Conservation (phyloP, 2,329 filamentous ascomycete genomes). For the Akanthomyces uredinophilus region DNA sequence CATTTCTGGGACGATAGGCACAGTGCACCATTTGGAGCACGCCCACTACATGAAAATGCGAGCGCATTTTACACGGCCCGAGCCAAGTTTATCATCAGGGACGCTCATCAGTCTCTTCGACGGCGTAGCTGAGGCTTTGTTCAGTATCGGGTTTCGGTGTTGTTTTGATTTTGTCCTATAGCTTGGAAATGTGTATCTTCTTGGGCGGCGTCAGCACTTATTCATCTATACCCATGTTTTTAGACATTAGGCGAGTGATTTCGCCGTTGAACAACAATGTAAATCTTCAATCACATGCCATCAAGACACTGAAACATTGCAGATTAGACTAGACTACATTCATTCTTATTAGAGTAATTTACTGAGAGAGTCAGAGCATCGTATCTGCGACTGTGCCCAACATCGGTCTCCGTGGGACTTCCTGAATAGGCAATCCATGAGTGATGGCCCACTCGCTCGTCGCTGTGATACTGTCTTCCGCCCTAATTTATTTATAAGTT, state of each 20-base stretch:
- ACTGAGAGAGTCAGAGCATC: not conserved
- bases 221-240: not conserved
- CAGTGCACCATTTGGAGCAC: not conserved
- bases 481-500: not conserved
- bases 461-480: too few species aligned
- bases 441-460: not conserved
- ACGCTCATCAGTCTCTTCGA: not conserved
- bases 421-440: constrained; percentile 7
- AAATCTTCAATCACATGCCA: not conserved
- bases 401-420: not conserved
- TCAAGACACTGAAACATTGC: too few species aligned
- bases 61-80: not conserved
- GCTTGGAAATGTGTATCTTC: not conserved
- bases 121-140: not conserved
- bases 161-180: not conserved
- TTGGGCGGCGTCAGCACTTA: not conserved
- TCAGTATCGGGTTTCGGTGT: not conserved
- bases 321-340: not conserved
- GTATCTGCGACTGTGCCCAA: constrained; percentile 2
- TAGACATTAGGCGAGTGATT: not conserved
- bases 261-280: not conserved
- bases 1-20: not conserved
- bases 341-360: not conserved
- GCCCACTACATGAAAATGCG: not conserved
- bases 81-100: not conserved